A percentile compares a stretch with the other conserved stretches of the same genome.
Evolutionary conservation across 176 grass and related monocot species (phyloP).

Genomic region (Calamus simplicifolius): DNA sequence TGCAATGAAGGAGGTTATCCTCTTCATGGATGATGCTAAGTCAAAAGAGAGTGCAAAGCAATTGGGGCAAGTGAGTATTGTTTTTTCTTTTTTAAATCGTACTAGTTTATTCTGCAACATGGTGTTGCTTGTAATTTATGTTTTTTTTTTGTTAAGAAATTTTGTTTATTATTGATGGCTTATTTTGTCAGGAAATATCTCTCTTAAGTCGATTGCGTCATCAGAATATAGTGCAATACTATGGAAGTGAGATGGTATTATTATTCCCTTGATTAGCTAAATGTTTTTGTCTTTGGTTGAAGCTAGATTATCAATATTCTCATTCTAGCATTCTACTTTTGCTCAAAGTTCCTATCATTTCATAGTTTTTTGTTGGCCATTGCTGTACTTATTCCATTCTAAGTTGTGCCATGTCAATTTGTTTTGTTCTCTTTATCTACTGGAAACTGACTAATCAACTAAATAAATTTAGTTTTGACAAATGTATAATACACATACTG

Average conservation of each 20-base stretch:
- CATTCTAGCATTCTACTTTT: no score
- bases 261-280: neutral
- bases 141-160: conserved; percentile 5
- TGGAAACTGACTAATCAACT: no score
- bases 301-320: no score
- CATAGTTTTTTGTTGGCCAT: no score
- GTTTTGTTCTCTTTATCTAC: no score
- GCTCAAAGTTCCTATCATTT: no score
- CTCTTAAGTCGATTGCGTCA: conserved; percentile 84
- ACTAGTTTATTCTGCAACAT: neutral
- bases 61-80: conserved; percentile 63
- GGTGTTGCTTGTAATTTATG: conserved; percentile 14
- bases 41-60: conserved; percentile 97
- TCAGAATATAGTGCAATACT: conserved; percentile 95
- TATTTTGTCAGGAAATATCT: conserved; percentile 82
- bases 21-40: conserved; percentile 97
- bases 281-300: neutral
- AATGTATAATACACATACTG: no score
- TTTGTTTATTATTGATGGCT: conserved; percentile 23
- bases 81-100: neutral
- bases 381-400: no score
- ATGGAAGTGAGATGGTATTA: conserved; percentile 94
- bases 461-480: no score
- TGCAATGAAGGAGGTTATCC: conserved; percentile 98
- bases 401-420: no score